phyloP scores from a whole-genome alignment of 1,284 basidiomycete genomes.

The Malassezia yamatoensis region DNA sequence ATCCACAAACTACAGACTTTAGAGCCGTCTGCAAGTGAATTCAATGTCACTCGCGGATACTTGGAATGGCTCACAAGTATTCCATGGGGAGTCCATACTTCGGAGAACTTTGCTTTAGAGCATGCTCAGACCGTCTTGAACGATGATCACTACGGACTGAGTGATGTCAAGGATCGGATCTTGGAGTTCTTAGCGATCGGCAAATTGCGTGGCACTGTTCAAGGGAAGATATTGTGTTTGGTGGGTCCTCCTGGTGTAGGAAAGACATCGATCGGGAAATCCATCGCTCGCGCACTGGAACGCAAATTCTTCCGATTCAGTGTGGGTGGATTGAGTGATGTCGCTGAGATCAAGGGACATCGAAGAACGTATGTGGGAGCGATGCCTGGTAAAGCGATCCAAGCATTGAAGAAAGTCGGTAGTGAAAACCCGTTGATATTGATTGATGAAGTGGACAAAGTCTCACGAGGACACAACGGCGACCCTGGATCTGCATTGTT shows the following conservation, averaged over 20 bases:
- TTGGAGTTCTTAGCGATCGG: constrained; percentile 96
- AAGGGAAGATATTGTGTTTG: constrained; percentile 95
- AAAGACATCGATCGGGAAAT: constrained; percentile 77
- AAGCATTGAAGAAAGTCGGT: constrained; percentile 89
- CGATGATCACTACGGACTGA: constrained; percentile 91
- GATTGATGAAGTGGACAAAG: constrained; percentile 98
- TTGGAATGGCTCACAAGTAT: constrained; percentile 60
- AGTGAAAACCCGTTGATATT: constrained; percentile 85
- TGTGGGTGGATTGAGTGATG: constrained; percentile 90
- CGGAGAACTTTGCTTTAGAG: constrained; percentile 81
- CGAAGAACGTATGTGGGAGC: constrained; percentile 82
- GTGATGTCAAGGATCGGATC: constrained; percentile 89
- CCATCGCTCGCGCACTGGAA: constrained; percentile 74
- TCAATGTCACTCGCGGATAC: constrained; percentile 60
- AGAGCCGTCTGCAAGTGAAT: constrained; percentile 76
- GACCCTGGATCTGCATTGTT: constrained; percentile 87
- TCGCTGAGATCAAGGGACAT: constrained; percentile 98
- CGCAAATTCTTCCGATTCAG: constrained; percentile 90
- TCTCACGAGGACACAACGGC: constrained; percentile 83
- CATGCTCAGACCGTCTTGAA: constrained; percentile 78
- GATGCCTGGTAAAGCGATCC: constrained; percentile 93
- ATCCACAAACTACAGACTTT: constrained; percentile 79
- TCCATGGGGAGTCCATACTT: constrained; percentile 90
- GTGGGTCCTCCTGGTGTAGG: constrained; percentile 95
- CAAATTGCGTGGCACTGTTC: constrained; percentile 87